phyloP scores from a whole-genome alignment of 1,139 yeast species.

The Pichia sp. region DNA sequence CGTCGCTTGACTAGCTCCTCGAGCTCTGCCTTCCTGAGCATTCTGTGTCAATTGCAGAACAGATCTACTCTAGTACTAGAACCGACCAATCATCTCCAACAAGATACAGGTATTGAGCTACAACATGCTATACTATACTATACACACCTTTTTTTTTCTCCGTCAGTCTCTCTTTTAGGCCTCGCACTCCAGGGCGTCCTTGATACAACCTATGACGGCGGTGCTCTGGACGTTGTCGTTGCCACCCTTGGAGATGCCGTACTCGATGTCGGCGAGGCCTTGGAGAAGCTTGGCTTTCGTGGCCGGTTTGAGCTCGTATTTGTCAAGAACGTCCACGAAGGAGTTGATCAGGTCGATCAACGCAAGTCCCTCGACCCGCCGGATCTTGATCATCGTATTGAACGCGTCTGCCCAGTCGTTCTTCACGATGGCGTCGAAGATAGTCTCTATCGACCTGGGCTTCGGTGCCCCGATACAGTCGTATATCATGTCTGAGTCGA shows the following conservation, averaged over 20 bases:
- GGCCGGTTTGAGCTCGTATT: slow-evolving; percentile 56
- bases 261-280: slow-evolving; percentile 82
- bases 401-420: slow-evolving; percentile 87
- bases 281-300: slow-evolving; percentile 62
- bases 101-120: no score
- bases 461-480: slow-evolving; percentile 96
- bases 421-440: slow-evolving; percentile 69
- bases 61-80: no score
- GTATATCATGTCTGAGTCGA: slow-evolving; percentile 72
- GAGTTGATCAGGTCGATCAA: slow-evolving; percentile 79
- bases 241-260: slow-evolving; percentile 88
- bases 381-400: slow-evolving; percentile 57
- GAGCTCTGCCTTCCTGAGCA: slow-evolving; percentile 17
- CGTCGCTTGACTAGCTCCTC: slow-evolving; percentile 26
- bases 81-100: no score
- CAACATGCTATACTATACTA: no score
- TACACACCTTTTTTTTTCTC: background rate
- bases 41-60: background rate
- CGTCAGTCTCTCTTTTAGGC: slow-evolving; percentile 10
- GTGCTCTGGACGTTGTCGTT: slow-evolving; percentile 85
- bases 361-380: slow-evolving; percentile 78
- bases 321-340: slow-evolving; percentile 63
- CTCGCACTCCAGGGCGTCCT: slow-evolving; percentile 45
- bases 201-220: slow-evolving; percentile 85
- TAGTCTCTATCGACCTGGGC: slow-evolving; percentile 75